These are phyloP conservation scores for Lentinus polychrous DNA, from an alignment of 1,284 basidiomycete genomes.

Conservation along the genomic window DNA sequence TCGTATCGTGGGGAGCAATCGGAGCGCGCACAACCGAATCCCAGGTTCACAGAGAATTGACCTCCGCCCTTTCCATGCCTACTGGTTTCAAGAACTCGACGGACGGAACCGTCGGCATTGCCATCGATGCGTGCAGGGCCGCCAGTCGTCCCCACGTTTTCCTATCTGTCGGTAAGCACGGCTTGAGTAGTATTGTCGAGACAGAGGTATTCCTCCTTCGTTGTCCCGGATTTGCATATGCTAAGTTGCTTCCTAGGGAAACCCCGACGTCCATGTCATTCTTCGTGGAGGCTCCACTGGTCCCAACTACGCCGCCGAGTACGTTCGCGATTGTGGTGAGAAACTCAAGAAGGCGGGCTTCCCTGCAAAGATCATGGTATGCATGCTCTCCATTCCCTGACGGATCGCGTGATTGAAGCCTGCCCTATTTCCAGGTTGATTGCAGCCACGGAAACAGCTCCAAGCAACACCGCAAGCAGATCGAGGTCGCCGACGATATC, in stretches of 20 bases:
- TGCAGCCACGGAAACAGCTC: slow-evolving; percentile 94
- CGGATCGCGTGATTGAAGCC: slow-evolving; percentile 3
- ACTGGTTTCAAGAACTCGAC: slow-evolving; percentile 81
- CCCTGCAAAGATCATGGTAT: slow-evolving; percentile 77
- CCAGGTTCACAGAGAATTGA: slow-evolving; percentile 88
- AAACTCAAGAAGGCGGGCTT: slow-evolving; percentile 81
- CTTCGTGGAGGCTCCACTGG: slow-evolving; percentile 82
- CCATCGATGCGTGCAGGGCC: slow-evolving; percentile 88
- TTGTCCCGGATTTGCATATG: not conserved
- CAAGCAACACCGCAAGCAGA: slow-evolving; percentile 82
- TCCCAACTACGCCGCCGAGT: slow-evolving; percentile 79
- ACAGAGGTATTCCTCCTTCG: slow-evolving; percentile 47
- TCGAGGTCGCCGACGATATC: slow-evolving; percentile 80
- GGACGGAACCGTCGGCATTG: slow-evolving; percentile 74
- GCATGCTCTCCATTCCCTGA: slow-evolving; percentile 13
- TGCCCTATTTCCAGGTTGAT: slow-evolving; percentile 58
- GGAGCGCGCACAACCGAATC: slow-evolving; percentile 95
- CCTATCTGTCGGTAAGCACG: slow-evolving; percentile 90
- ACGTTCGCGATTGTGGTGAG: slow-evolving; percentile 70
- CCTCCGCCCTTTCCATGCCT: slow-evolving; percentile 83
- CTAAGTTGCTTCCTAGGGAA: slow-evolving; percentile 45
- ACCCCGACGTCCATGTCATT: slow-evolving; percentile 88
- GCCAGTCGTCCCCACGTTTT: slow-evolving; percentile 86
- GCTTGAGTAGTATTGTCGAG: slow-evolving; percentile 86
- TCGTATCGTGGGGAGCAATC: slow-evolving; percentile 97